Evolutionary conservation across 2,329 filamentous ascomycete species (phyloP), one percentile per base, ranked within the genome.

Genomic region (Xylaria sp.): DNA sequence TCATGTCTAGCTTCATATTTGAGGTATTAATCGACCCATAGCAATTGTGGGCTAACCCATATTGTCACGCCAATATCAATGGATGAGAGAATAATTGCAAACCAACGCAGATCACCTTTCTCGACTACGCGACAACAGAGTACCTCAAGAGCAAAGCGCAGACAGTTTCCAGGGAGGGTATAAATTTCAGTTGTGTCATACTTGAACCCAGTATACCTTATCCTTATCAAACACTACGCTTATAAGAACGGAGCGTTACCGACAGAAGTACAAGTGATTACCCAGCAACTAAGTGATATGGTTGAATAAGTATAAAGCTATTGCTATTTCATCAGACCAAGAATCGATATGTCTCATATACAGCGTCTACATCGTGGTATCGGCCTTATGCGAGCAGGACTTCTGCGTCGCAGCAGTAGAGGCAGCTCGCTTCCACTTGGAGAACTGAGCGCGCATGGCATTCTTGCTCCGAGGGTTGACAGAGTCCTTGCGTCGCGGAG

Each of bases 361-460:
- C 25, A 55, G 0, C 2, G n/a, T 46, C 39, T 67, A 74, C 18
- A 74, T 58, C 12, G 33, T 67, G 23, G 12, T 54, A 31, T 74
- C 67, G 51, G 55, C 67, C 54, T 15, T 48, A n/a, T 70, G 67
- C 15, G 72, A 68, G 62, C 72, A 74, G 20, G 71, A 66, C 69
- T 72, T 74, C 57, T 72, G 69, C 39, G 66, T 25, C 10, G 63
- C 60, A 2, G 66, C 71, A 18, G 67, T 51, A 3, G 65, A 71
- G n/a, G 69, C 63, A 23, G 67, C 67, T 23, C 69, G 64, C 58
- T 60, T 68, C 71, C 71, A 73, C 66, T 68, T 67, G 43, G 66
- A 55, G 57, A 74, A 73, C 69, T 72, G 65, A 28, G 48, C 33
- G 52, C 71, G 69, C 33, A 70, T 52, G 15, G 52, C 61, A 43